Evolutionary conservation across 148 eudicot species (phyloP).

Genomic region (Nepenthes gracilis): DNA sequence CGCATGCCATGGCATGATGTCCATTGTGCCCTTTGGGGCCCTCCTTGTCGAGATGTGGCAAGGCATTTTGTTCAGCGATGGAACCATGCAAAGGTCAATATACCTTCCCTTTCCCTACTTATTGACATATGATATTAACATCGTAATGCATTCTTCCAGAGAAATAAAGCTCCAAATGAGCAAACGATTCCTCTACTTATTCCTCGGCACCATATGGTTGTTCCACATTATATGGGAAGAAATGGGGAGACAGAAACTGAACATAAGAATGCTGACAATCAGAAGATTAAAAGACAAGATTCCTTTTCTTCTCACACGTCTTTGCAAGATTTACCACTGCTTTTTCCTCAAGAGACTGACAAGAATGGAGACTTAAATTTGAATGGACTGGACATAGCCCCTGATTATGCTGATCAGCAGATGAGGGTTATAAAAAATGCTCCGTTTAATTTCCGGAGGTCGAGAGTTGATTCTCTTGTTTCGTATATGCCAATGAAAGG

Average conservation of each 20-base stretch:
- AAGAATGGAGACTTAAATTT: constrained; percentile 34
- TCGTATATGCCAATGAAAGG: constrained; percentile 84
- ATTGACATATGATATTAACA: constrained; percentile 2
- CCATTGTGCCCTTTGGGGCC: constrained; percentile 96
- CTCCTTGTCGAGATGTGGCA: constrained; percentile 93
- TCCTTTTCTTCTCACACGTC: constrained; percentile 72
- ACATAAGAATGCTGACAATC: constrained; percentile 19
- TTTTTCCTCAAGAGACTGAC: constrained; percentile 78
- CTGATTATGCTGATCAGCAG: constrained; percentile 39
- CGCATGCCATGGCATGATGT: constrained; percentile 99
- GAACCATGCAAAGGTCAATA: constrained; percentile 90
- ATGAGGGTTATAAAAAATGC: constrained; percentile 41
- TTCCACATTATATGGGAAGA: constrained; percentile 84
- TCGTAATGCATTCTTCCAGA: constrained; percentile 36
- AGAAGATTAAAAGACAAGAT: constrained; percentile 38
- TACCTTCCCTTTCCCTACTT: constrained; percentile 1
- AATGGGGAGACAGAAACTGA: constrained; percentile 33
- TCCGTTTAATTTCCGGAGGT: constrained; percentile 65
- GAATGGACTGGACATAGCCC: constrained; percentile 26
- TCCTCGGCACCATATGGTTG: constrained; percentile 99
- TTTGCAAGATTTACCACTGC: constrained; percentile 79
- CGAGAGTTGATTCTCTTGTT: constrained; percentile 45
- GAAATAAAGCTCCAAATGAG: constrained; percentile 95
- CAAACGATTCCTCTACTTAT: constrained; percentile 81
- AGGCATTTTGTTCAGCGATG: constrained; percentile 98